phyloP scores from a whole-genome alignment of 306 rosid genomes.

The Canavalia gladiata region DNA sequence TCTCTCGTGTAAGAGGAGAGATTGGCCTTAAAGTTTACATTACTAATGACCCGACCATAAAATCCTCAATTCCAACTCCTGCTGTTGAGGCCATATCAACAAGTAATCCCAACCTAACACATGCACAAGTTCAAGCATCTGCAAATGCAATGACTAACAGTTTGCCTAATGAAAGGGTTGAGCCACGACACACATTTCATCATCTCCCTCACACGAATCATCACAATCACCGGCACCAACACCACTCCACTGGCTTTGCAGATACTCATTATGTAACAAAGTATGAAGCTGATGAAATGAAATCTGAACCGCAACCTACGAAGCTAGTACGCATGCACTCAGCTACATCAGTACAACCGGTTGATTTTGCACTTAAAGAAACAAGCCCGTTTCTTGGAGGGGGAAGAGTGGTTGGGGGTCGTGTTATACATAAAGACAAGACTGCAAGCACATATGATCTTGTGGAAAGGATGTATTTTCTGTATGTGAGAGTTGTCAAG shows the following conservation, averaged over 20 bases:
- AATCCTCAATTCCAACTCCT: conserved; percentile 62
- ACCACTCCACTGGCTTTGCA: conserved; percentile 54
- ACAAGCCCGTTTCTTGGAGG: conserved; percentile 96
- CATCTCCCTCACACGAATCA: conserved; percentile 70
- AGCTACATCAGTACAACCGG: conserved; percentile 70
- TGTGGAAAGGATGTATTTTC: conserved; percentile 87
- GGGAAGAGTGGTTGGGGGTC: conserved; percentile 90
- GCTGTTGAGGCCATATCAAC: conserved; percentile 52
- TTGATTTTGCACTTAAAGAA: conserved; percentile 85
- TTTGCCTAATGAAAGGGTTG: conserved; percentile 45
- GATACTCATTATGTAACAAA: conserved; percentile 60
- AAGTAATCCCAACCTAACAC: conserved; percentile 37
- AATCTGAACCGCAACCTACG: conserved; percentile 59
- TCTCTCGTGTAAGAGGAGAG: conserved; percentile 88
- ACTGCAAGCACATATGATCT: conserved; percentile 85
- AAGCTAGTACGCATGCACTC: conserved; percentile 73
- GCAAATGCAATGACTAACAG: conserved; percentile 40
- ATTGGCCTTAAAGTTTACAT: conserved; percentile 78
- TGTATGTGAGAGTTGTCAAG: conserved; percentile 86
- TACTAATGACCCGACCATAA: conserved; percentile 66
- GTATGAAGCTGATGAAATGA: conserved; percentile 69
- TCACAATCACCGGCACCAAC: conserved; percentile 50
- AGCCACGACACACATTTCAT: conserved; percentile 70
- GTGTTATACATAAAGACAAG: conserved; percentile 77
- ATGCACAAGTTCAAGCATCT: conserved; percentile 47